Conservation (phyloP, 495 filamentous ascomycete species). For the Cladorrhinum samala region DNA sequence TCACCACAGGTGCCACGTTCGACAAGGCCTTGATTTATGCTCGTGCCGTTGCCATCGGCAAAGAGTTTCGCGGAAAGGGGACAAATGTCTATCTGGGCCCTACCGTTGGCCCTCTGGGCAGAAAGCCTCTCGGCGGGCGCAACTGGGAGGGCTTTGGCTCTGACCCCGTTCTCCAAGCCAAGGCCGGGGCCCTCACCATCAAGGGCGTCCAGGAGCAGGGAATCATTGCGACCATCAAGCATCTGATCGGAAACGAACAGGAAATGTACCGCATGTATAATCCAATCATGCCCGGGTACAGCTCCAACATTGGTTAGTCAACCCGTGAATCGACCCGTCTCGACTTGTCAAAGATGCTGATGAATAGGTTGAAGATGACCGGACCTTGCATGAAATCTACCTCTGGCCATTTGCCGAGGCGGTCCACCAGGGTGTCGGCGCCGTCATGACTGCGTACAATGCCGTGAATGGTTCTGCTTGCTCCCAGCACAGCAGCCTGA, state of each 20-base stretch:
- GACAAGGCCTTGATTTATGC: constrained; percentile 60
- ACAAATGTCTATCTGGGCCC: constrained; percentile 67
- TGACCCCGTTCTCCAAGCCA: constrained; percentile 65
- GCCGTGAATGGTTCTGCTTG: constrained; percentile 67
- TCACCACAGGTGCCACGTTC: constrained; percentile 59
- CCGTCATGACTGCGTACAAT: constrained; percentile 70
- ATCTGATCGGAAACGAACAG: constrained; percentile 70
- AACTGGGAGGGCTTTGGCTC: constrained; percentile 75
- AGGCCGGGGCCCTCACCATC: constrained; percentile 57
- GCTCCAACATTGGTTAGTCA: constrained; percentile 44
- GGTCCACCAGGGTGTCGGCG: constrained; percentile 62
- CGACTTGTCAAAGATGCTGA: constrained; percentile 1
- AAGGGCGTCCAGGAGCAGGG: constrained; percentile 71
- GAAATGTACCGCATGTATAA: constrained; percentile 66
- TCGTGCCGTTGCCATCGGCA: constrained; percentile 60
- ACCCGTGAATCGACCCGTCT: neutral
- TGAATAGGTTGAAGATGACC: constrained; percentile 54
- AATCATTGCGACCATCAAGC: constrained; percentile 67
- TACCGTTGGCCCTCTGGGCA: constrained; percentile 58
- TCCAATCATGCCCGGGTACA: constrained; percentile 51
- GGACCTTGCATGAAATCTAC: constrained; percentile 71
- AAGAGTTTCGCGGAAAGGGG: constrained; percentile 68
- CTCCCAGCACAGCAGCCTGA: constrained; percentile 64
- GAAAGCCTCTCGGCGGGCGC: constrained; percentile 58
- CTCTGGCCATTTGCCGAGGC: constrained; percentile 75